Conservation (phyloP, 2,329 filamentous ascomycete genomes). For the Sarocladiaceae sp. region DNA sequence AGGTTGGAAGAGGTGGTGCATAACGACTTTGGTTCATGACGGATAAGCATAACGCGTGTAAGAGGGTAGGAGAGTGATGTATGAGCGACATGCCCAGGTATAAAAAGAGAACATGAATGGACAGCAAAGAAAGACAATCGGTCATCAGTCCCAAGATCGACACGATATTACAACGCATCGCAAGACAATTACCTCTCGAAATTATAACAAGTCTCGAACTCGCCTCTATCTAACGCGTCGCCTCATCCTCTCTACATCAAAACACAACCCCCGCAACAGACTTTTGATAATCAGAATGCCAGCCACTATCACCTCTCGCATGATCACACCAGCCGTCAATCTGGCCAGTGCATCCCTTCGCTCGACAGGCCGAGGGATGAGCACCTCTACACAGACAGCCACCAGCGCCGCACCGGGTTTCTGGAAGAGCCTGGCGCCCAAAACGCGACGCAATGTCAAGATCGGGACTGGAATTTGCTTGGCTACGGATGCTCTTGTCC, state of each 20-base stretch:
- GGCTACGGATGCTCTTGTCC: constrained; percentile 19
- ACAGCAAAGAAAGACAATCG: not conserved
- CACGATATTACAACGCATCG: too few relatives aligned
- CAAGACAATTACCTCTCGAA: too few relatives aligned
- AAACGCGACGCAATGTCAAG: constrained; percentile 19
- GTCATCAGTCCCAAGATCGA: too few relatives aligned
- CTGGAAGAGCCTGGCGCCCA: constrained; percentile 23
- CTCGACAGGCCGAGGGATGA: not conserved
- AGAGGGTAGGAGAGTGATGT: not conserved
- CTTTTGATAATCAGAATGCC: not conserved
- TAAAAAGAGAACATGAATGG: not conserved
- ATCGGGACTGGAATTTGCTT: constrained; percentile 15
- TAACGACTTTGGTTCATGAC: not conserved
- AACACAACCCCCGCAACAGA: too few relatives aligned
- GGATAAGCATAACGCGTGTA: constrained; percentile 11
- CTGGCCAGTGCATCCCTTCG: not conserved
- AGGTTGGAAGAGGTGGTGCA: not conserved
- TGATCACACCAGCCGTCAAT: not conserved
- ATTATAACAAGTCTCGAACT: too few relatives aligned
- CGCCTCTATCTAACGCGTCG: too few relatives aligned
- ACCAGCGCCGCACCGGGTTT: constrained; percentile 10
- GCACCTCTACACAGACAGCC: constrained; percentile 6
- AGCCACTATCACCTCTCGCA: not conserved
- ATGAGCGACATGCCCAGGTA: not conserved
- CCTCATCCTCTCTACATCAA: too few relatives aligned